Base-by-base conservation (phyloP, 1,284 basidiomycete genomes). In the Calocybe gambosa region DNA sequence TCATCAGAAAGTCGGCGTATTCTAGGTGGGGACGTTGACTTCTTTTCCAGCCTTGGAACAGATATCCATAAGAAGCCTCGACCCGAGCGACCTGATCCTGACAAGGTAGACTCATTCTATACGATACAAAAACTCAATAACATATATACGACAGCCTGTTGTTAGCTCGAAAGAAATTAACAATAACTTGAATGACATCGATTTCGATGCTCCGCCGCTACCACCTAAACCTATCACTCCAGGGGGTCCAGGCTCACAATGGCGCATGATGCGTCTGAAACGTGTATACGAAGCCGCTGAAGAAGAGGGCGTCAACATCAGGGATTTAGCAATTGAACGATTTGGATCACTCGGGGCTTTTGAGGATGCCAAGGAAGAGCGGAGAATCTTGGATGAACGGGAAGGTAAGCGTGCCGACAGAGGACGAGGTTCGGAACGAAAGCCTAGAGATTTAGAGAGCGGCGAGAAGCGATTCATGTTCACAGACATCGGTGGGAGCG, bases 181-280 rank as follows among this genome's bases (percentile, higher is more conserved):
- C 62, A 73, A 70, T 1, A 81, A 88, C 49, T 67, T 94, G 55
- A 84, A 78, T 31, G 80, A 75, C 54, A 59, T 82, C 1, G 75
- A 82, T 54, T 70, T 80, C 19, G 77, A 83, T 55, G 71, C 74
- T 39, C 69, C 78, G 0, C 64, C 74, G 5, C 63, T 73, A 51
- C 62, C 70, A 7, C 63, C 75, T 0, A 81, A 81, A 66, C 59
- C 75, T 35, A 57, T 70, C 40, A 80, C 75, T 1, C 89, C 90
- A 0, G 93, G 94, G 1, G 92, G 90, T 0, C 89, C 93, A 1
- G 95, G 95, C 8, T 91, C 90, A 13, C 84, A 85, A 60, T 99
- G 95, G 95, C 82, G 95, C 18, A 97, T 98, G 94, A 93, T 92
- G 85, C 93, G 94, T 62, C 78, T 99, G 1, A 81, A 85, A 29